Percentiles rank a stretch among this genome's conserved stretches.
phyloP scores from a whole-genome alignment of 116 monocot genomes.

The Dioscorea cayenensis region DNA sequence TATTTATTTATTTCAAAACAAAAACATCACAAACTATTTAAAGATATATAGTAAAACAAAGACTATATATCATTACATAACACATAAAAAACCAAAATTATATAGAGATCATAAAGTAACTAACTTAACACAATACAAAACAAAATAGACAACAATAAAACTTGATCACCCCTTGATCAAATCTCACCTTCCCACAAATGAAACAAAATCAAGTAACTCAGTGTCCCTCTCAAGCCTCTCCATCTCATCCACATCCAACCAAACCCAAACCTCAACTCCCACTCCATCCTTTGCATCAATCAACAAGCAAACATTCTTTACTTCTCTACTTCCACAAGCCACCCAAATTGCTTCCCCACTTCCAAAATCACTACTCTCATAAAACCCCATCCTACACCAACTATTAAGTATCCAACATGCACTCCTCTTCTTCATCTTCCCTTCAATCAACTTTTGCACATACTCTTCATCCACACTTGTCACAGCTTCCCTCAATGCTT shows the following conservation, averaged over 20 bases:
- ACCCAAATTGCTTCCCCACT: constrained; percentile 24
- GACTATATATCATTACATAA: too few relatives aligned
- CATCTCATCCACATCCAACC: constrained; percentile 23
- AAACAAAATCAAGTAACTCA: constrained; percentile 9
- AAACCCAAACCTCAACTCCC: constrained; percentile 29
- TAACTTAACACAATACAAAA: too few relatives aligned
- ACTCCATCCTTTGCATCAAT: constrained; percentile 12
- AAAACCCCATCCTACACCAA: constrained; percentile 19
- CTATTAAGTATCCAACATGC: constrained; percentile 17
- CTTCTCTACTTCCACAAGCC: constrained; percentile 9
- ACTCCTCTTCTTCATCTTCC: not conserved
- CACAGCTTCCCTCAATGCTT: not conserved
- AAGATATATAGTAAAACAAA: too few relatives aligned
- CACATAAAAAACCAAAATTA: too few relatives aligned
- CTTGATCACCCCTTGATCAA: too few relatives aligned
- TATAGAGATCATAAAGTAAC: too few relatives aligned
- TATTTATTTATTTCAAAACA: too few relatives aligned
- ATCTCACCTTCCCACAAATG: too few relatives aligned
- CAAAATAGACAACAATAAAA: too few relatives aligned
- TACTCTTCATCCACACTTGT: constrained; percentile 4
- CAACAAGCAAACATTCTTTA: constrained; percentile 21
- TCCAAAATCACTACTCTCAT: constrained; percentile 21
- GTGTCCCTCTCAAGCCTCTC: constrained; percentile 16
- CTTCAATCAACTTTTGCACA: not conserved
- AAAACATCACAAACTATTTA: too few relatives aligned